Conservation (phyloP, 2,329 filamentous ascomycete genomes). For the Penicillium sp. region DNA sequence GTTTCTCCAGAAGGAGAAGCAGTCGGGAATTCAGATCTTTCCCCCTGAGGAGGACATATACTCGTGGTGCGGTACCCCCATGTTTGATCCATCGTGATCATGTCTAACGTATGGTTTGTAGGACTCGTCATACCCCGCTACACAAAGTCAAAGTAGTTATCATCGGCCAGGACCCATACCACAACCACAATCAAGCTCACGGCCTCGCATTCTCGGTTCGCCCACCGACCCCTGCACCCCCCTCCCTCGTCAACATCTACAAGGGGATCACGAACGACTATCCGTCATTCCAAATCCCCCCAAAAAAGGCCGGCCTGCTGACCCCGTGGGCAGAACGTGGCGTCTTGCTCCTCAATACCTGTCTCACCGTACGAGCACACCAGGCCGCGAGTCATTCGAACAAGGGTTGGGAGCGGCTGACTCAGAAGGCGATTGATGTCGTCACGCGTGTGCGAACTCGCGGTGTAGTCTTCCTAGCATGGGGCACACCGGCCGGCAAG, state of each 20-base stretch:
- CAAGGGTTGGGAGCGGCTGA: constrained; percentile 91
- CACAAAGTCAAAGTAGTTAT: constrained; percentile 89
- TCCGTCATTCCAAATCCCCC: constrained; percentile 74
- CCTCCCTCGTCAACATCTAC: constrained; percentile 94
- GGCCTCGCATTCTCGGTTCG: constrained; percentile 95
- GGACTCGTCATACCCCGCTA: constrained; percentile 93
- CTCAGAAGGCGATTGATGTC: constrained; percentile 86
- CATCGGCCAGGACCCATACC: constrained; percentile 95
- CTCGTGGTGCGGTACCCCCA: constrained; percentile 71
- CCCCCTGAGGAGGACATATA: constrained; percentile 90
- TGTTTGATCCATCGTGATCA: background rate
- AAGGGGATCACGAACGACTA: constrained; percentile 86
- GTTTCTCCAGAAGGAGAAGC: constrained; percentile 80
- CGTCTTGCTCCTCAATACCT: constrained; percentile 92
- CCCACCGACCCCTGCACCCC: constrained; percentile 83
- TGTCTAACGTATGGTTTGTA: constrained; percentile 44
- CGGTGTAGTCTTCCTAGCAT: constrained; percentile 94
- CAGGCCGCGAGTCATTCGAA: constrained; percentile 84
- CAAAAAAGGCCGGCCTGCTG: constrained; percentile 78
- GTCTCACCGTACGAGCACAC: constrained; percentile 88
- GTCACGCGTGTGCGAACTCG: constrained; percentile 75
- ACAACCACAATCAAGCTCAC: constrained; percentile 93
- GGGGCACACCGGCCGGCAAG: constrained; percentile 85
- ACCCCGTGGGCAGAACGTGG: constrained; percentile 94
- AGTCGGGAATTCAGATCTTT: constrained; percentile 77